Evolutionary conservation across 306 rosid species (phyloP).

Genomic region (Cucumis hystrix): DNA sequence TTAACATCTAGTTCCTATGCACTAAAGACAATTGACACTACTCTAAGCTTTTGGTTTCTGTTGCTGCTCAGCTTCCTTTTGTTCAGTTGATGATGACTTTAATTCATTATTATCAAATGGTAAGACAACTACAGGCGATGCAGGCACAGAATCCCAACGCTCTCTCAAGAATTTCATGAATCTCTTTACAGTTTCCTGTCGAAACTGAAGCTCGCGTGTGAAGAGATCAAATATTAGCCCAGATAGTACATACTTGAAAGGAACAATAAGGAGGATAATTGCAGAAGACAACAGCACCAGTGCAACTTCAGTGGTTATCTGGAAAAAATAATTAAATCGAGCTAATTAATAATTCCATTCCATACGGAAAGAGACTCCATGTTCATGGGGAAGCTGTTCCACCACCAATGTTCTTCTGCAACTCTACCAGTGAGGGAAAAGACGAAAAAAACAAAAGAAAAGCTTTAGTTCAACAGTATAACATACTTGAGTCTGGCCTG

Average conservation of each 20-base stretch:
- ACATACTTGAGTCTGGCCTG: slow-evolving; percentile 90
- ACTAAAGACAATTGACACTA: neutral
- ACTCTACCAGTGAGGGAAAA: neutral
- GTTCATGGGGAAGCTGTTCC: neutral
- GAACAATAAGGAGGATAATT: slow-evolving; percentile 44
- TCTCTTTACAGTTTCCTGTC: slow-evolving; percentile 59
- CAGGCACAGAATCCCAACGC: slow-evolving; percentile 88
- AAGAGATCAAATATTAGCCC: slow-evolving; percentile 66
- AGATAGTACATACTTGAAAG: slow-evolving; percentile 67
- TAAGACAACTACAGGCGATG: slow-evolving; percentile 73
- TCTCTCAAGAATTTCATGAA: slow-evolving; percentile 50
- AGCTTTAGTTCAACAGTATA: neutral
- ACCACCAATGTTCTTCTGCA: neutral
- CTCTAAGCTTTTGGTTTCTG: slow-evolving; percentile 28
- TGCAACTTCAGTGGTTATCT: slow-evolving; percentile 89
- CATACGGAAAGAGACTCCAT: neutral
- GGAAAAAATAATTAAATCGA: slow-evolving; percentile 13
- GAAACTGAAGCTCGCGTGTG: slow-evolving; percentile 74
- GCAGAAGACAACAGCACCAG: slow-evolving; percentile 49
- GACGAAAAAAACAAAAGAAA: neutral
- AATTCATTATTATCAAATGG: slow-evolving; percentile 50
- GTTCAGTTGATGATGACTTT: slow-evolving; percentile 24
- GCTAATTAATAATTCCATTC: neutral
- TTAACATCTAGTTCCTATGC: neutral
- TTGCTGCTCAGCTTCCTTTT: slow-evolving; percentile 25